Conservation (phyloP, 1,139 yeast genomes). For the Debaryomyces udenii region DNA sequence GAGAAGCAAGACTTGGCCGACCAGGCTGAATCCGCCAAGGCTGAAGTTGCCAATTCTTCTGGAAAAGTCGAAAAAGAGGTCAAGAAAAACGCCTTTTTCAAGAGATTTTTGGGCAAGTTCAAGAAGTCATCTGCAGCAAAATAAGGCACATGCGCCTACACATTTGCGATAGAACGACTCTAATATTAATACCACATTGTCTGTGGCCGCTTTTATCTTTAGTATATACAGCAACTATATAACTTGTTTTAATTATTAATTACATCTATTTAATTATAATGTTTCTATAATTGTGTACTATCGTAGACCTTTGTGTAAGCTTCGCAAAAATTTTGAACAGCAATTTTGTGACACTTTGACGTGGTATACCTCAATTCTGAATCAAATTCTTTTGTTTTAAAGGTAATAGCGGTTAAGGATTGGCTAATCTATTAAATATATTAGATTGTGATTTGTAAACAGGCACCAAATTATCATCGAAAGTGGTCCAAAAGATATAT, state of each 20-base stretch:
- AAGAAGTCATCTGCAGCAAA: slow-evolving; percentile 47
- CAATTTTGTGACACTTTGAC: slow-evolving; percentile 7
- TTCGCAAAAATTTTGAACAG: slow-evolving; percentile 1
- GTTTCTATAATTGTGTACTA: not conserved
- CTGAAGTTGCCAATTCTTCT: slow-evolving; percentile 31
- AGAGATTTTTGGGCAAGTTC: slow-evolving; percentile 51
- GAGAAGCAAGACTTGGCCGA: slow-evolving; percentile 15
- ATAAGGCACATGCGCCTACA: slow-evolving; percentile 12
- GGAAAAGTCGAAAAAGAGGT: slow-evolving; percentile 36
- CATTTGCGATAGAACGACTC: too few relatives aligned
- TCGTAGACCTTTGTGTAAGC: slow-evolving; percentile 4
- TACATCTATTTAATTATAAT: too few relatives aligned
- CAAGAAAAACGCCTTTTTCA: slow-evolving; percentile 54
- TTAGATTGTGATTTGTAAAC: not conserved
- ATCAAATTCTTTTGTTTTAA: slow-evolving; percentile 7
- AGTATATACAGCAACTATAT: not conserved
- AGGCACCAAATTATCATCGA: too few relatives aligned
- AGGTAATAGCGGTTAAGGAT: slow-evolving; percentile 4
- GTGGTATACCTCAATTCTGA: slow-evolving; percentile 1
- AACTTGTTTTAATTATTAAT: not conserved
- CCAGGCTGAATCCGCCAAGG: slow-evolving; percentile 32
- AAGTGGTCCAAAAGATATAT: not conserved
- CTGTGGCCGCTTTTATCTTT: too few relatives aligned
- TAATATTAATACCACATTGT: too few relatives aligned
- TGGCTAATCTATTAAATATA: slow-evolving; percentile 4